Conservation (phyloP, 306 rosid genomes). For the Parietaria judaica region DNA sequence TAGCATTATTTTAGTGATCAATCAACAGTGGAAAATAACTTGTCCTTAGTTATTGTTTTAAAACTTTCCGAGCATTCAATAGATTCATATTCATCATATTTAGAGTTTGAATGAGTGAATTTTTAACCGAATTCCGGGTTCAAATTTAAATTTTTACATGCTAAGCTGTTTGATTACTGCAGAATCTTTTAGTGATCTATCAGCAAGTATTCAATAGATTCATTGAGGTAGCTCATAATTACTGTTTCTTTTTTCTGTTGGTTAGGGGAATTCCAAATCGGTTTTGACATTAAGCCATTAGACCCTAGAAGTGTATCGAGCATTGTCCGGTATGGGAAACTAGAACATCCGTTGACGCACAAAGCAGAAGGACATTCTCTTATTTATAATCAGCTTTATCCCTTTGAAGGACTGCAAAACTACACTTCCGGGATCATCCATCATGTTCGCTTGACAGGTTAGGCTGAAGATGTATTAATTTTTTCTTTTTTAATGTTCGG, state of each 20-base stretch:
- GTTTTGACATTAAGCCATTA: conserved; percentile 49
- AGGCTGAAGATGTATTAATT: not conserved
- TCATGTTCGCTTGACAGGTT: conserved; percentile 74
- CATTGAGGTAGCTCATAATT: no score
- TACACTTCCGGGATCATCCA: conserved; percentile 88
- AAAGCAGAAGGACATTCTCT: conserved; percentile 64
- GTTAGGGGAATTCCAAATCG: conserved; percentile 76
- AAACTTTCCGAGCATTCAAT: no score
- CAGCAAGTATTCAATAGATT: no score
- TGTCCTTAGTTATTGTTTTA: no score
- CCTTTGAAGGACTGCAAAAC: conserved; percentile 72
- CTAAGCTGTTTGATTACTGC: no score
- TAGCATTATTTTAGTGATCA: no score
- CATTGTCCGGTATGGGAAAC: conserved; percentile 47
- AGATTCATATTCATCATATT: no score
- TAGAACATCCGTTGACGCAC: conserved; percentile 27
- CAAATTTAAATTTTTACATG: no score
- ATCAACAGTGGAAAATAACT: no score
- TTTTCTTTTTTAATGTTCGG: not conserved
- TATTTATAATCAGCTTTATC: conserved; percentile 65
- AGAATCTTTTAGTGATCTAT: no score
- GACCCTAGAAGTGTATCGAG: conserved; percentile 56
- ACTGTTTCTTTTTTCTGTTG: not conserved
- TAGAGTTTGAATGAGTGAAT: no score
- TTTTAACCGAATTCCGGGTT: no score